Conservation (phyloP, 306 rosid genomes). For the Citrullus amarus region DNA sequence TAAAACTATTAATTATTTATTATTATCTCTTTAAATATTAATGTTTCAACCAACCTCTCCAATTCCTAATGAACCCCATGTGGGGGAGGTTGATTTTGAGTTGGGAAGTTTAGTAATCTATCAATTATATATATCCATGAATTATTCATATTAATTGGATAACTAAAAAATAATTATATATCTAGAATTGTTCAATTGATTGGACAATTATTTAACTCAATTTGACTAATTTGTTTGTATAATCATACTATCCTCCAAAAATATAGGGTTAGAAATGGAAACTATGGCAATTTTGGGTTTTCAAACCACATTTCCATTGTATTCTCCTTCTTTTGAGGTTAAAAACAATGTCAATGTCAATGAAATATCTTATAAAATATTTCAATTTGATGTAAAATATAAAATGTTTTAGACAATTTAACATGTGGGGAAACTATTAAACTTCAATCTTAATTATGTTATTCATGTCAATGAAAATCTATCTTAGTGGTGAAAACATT, state of each 20-base stretch:
- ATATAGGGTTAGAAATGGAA: background rate
- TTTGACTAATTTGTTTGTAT: background rate
- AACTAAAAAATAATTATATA: background rate
- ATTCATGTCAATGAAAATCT: too few relatives aligned
- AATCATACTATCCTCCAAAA: background rate
- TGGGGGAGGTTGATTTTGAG: background rate
- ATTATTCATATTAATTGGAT: background rate
- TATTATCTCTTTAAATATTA: background rate
- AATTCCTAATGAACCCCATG: background rate
- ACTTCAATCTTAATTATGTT: too few relatives aligned
- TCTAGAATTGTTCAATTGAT: background rate
- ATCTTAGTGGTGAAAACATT: too few relatives aligned
- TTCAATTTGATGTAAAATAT: background rate
- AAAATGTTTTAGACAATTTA: background rate
- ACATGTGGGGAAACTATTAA: background rate
- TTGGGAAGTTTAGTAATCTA: background rate
- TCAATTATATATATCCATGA: background rate
- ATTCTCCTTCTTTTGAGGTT: background rate
- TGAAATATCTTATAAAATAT: background rate
- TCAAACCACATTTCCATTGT: background rate
- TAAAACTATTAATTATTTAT: background rate
- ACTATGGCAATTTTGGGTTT: background rate
- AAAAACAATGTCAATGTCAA: background rate
- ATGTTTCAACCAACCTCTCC: background rate
- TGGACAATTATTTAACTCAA: background rate